phyloP scores from a whole-genome alignment of 495 filamentous ascomycete species.

The Hyphodiscus hymeniophilus region DNA sequence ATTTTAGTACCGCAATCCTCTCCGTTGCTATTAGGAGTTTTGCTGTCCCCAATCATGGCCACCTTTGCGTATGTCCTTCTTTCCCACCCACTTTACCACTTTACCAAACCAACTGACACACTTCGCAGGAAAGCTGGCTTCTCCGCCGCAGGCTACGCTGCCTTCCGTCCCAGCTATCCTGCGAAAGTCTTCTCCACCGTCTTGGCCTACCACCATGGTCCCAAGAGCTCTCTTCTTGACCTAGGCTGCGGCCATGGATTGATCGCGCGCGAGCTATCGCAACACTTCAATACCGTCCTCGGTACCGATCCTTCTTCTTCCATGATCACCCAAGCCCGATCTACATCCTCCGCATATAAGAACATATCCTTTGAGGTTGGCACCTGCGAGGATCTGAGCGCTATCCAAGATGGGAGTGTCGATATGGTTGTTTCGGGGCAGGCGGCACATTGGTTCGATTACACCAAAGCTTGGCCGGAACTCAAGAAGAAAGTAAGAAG shows the following conservation, averaged over 20 bases:
- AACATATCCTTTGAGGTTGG: conserved; percentile 39
- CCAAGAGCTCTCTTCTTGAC: conserved; percentile 40
- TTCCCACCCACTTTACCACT: conserved; percentile 6
- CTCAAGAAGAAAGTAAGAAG: conserved; percentile 41
- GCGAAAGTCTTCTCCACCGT: conserved; percentile 42
- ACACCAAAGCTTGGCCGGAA: conserved; percentile 42
- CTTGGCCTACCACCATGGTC: conserved; percentile 43
- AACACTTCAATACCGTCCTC: conserved; percentile 38
- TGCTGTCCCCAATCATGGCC: conserved; percentile 26
- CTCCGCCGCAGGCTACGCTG: conserved; percentile 47
- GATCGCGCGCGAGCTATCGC: conserved; percentile 44
- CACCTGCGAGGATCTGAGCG: conserved; percentile 42
- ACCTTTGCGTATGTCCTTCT: conserved; percentile 34
- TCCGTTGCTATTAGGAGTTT: neutral
- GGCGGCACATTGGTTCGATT: conserved; percentile 60
- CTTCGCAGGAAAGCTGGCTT: conserved; percentile 38
- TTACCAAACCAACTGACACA: conserved; percentile 1
- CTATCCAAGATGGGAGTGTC: conserved; percentile 35
- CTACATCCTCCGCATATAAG: conserved; percentile 22
- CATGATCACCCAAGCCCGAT: conserved; percentile 48
- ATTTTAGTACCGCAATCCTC: too few species aligned
- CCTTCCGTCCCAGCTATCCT: conserved; percentile 58
- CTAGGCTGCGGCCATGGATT: conserved; percentile 55
- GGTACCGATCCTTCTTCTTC: conserved; percentile 49
- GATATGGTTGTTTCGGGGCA: conserved; percentile 54